These are phyloP conservation scores for Hemileia vastatrix DNA, from an alignment of 1,284 basidiomycete species.

Conservation along the genomic window DNA sequence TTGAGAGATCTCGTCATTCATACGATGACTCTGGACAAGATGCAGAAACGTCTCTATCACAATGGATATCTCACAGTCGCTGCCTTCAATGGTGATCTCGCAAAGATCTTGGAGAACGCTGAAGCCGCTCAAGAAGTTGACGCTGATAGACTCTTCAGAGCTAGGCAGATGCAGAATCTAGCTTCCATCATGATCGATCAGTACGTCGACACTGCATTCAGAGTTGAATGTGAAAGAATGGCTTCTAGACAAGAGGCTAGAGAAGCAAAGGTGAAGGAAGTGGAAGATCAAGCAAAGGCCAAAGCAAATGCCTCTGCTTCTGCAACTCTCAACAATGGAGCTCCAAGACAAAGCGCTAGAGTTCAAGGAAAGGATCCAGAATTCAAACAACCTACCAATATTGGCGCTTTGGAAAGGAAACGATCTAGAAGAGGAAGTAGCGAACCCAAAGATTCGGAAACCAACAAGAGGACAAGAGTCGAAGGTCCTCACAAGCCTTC, in stretches of 20 bases:
- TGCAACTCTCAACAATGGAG: constrained; percentile 15
- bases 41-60: constrained; percentile 43
- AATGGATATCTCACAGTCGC: constrained; percentile 39
- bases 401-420: not conserved
- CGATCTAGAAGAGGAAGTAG: not conserved
- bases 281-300: too few relatives aligned
- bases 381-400: constrained; percentile 20
- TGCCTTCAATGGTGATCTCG: constrained; percentile 37
- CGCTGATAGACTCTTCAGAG: constrained; percentile 57
- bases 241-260: constrained; percentile 33
- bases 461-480: not conserved
- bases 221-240: constrained; percentile 39
- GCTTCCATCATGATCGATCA: constrained; percentile 40
- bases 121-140: constrained; percentile 52
- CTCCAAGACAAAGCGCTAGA: constrained; percentile 30
- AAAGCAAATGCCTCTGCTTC: constrained; percentile 24
- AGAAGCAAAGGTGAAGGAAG: constrained; percentile 31
- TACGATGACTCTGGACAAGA: constrained; percentile 41
- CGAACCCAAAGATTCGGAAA: not conserved
- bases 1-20: constrained; percentile 36
- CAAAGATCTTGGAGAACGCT: constrained; percentile 41
- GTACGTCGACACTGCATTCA: constrained; percentile 38
- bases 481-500: not conserved
- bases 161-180: constrained; percentile 40
- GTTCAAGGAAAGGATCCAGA: constrained; percentile 34